Percentiles rank a stretch among this genome's conserved stretches.
phyloP scores from a whole-genome alignment of 1,284 basidiomycete genomes.

The Ganoderma boninense region DNA sequence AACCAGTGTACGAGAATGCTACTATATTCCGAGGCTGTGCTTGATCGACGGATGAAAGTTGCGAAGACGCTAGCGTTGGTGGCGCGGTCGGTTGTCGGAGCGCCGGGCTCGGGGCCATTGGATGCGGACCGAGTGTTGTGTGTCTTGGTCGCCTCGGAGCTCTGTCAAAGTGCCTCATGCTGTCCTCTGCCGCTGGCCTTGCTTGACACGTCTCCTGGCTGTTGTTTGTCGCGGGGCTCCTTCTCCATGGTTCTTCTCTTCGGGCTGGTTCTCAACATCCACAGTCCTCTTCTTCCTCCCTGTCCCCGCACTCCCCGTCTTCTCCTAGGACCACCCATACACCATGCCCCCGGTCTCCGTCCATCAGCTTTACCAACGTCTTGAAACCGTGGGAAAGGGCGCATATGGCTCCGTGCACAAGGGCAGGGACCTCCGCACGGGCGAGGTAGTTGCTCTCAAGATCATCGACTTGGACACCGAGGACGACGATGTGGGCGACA shows the following conservation, averaged over 20 bases:
- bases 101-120: neutral
- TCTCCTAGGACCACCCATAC: neutral
- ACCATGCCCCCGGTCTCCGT: conserved; percentile 43
- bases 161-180: conserved; percentile 15
- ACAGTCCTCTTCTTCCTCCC: conserved; percentile 15
- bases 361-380: conserved; percentile 57
- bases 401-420: conserved; percentile 97
- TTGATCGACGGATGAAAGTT: too few species aligned
- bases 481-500: conserved; percentile 96
- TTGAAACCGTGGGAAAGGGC: conserved; percentile 85
- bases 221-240: conserved; percentile 1
- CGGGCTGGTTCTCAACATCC: conserved; percentile 21
- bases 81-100: neutral
- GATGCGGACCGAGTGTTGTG: neutral
- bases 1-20: neutral
- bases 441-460: conserved; percentile 93
- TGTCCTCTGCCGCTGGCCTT: conserved; percentile 11
- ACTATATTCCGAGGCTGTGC: neutral
- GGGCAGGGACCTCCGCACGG: conserved; percentile 85
- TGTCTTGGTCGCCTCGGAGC: conserved; percentile 15
- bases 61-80: neutral
- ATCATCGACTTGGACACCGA: conserved; percentile 98
- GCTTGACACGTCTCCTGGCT: conserved; percentile 7
- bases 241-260: conserved; percentile 21
- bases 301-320: conserved; percentile 7